Evolutionary conservation across 345 rosid genomes (phyloP).

Genomic region (Hibiscus syriacus): DNA sequence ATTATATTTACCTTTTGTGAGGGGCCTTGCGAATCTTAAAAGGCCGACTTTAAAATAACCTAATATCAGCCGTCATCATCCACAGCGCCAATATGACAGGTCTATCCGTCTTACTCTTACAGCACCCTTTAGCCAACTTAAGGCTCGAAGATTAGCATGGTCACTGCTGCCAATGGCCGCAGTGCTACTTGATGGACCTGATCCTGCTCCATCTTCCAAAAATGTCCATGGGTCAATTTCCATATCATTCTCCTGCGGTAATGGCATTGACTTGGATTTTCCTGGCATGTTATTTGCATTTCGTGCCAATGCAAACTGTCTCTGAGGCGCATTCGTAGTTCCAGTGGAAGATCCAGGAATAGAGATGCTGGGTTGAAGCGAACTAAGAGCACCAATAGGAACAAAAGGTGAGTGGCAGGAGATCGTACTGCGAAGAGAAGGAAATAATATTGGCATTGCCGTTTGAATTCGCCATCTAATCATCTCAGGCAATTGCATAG

Average conservation of each 20-base stretch:
- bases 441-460: constrained; percentile 73
- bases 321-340: constrained; percentile 30
- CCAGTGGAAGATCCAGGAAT: constrained; percentile 34
- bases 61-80: constrained; percentile 82
- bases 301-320: constrained; percentile 36
- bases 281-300: constrained; percentile 29
- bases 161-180: constrained; percentile 52
- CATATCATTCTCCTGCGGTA: constrained; percentile 47
- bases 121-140: constrained; percentile 89
- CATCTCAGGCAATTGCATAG: constrained; percentile 83
- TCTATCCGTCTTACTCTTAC: constrained; percentile 82
- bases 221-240: constrained; percentile 95
- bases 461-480: constrained; percentile 93
- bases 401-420: constrained; percentile 76
- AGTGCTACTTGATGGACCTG: constrained; percentile 44
- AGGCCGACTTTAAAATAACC: constrained; percentile 28
- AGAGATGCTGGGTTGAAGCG: constrained; percentile 48
- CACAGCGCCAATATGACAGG: constrained; percentile 73
- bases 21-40: constrained; percentile 18
- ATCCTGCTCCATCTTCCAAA: constrained; percentile 85
- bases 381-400: constrained; percentile 47
- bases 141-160: constrained; percentile 71
- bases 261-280: constrained; percentile 47
- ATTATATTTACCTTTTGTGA: constrained; percentile 18
- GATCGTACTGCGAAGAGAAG: constrained; percentile 47